Conservation (phyloP, 495 filamentous ascomycete species). For the Sphaerosporella brunnea region DNA sequence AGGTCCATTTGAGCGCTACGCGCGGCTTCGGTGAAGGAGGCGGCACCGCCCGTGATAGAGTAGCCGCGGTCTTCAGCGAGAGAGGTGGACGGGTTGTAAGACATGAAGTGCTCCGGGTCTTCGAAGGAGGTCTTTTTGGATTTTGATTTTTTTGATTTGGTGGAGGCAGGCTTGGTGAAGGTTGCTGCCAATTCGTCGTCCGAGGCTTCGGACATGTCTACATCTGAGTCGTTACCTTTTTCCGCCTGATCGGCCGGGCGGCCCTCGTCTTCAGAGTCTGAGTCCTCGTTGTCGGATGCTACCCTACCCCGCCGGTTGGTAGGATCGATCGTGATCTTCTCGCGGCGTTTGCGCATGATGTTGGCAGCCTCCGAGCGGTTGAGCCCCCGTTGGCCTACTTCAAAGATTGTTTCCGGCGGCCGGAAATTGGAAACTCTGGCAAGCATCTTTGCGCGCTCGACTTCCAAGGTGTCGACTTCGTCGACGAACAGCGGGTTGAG, state of each 20-base stretch:
- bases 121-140: slow-evolving; percentile 38
- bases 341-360: slow-evolving; percentile 50
- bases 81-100: slow-evolving; percentile 66
- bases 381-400: slow-evolving; percentile 57
- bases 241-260: slow-evolving; percentile 26
- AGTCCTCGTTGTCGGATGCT: slow-evolving; percentile 23
- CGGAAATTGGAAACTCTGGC: slow-evolving; percentile 68
- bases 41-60: slow-evolving; percentile 45
- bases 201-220: slow-evolving; percentile 47
- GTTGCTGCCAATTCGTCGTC: slow-evolving; percentile 69
- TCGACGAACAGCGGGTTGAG: slow-evolving; percentile 63
- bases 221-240: slow-evolving; percentile 32
- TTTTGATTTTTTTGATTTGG: slow-evolving; percentile 20
- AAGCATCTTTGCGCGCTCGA: slow-evolving; percentile 65
- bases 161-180: slow-evolving; percentile 37
- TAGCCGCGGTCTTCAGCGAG: slow-evolving; percentile 77
- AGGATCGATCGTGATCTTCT: slow-evolving; percentile 36
- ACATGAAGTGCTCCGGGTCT: slow-evolving; percentile 88
- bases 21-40: slow-evolving; percentile 60
- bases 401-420: slow-evolving; percentile 85
- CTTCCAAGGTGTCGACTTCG: slow-evolving; percentile 41
- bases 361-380: slow-evolving; percentile 54
- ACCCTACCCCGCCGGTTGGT: slow-evolving; percentile 23
- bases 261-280: slow-evolving; percentile 17
- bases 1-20: slow-evolving; percentile 77